Percentiles rank a stretch among this genome's conserved stretches.
Conservation (phyloP, 345 rosid species). For the Noccaea bulbosa region DNA sequence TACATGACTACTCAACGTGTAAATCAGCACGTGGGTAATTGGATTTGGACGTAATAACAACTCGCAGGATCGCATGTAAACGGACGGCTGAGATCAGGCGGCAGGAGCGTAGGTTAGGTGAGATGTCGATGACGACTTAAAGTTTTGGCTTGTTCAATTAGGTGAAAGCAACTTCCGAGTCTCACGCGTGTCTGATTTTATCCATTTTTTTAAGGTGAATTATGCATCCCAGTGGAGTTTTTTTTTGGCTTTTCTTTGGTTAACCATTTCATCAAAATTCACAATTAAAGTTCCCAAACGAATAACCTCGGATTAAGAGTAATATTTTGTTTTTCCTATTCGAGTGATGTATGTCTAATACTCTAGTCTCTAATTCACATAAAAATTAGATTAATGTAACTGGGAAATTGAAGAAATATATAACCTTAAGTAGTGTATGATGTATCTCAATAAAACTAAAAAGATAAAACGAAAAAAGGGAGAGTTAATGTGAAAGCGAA, state of each 20-base stretch:
- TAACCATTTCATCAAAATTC: too few relatives aligned
- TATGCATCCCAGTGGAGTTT: too few relatives aligned
- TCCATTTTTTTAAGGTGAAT: background rate
- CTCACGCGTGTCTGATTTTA: slow-evolving; percentile 25
- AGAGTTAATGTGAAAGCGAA: slow-evolving; percentile 41
- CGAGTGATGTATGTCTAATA: background rate
- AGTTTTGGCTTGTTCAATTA: slow-evolving; percentile 33
- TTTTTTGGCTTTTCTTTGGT: too few relatives aligned
- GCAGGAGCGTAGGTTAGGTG: slow-evolving; percentile 34
- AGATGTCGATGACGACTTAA: slow-evolving; percentile 42
- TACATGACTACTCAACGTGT: background rate
- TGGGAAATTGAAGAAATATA: background rate
- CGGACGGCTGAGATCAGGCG: slow-evolving; percentile 36
- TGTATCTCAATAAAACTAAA: background rate
- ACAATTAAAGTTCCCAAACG: background rate
- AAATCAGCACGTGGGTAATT: slow-evolving; percentile 15
- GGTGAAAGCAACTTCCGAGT: slow-evolving; percentile 42
- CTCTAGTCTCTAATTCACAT: too few relatives aligned
- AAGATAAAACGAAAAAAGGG: background rate
- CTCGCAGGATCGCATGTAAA: slow-evolving; percentile 3
- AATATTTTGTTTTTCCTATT: background rate
- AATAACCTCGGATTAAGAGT: background rate
- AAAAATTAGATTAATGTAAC: background rate
- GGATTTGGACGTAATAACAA: background rate
- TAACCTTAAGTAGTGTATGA: background rate